phyloP scores from a whole-genome alignment of 257 asterid genomes.

The Forsythia viridissima region DNA sequence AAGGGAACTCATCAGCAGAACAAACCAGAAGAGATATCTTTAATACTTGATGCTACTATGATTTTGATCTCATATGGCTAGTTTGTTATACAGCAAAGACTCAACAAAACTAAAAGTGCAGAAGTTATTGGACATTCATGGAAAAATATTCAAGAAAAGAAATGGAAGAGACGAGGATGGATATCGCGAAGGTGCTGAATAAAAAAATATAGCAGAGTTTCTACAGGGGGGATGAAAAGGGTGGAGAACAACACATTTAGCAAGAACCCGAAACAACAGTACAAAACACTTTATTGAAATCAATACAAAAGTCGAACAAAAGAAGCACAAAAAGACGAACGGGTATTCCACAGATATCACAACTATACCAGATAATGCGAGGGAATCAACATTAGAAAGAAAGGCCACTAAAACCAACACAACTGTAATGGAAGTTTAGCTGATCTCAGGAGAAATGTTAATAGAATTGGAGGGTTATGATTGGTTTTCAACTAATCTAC shows the following conservation, averaged over 20 bases:
- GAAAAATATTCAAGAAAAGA: constrained; percentile 1
- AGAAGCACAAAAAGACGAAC: constrained; percentile 12
- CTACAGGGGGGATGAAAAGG: not conserved
- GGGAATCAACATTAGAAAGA: constrained; percentile 15
- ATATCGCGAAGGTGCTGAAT: constrained; percentile 10
- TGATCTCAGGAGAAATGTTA: not conserved
- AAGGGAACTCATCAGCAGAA: not conserved
- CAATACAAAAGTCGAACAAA: constrained; percentile 1
- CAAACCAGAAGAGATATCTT: constrained; percentile 10
- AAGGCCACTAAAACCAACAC: constrained; percentile 14
- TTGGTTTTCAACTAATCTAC: not conserved
- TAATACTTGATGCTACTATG: not conserved
- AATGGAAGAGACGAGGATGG: constrained; percentile 12
- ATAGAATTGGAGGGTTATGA: not conserved
- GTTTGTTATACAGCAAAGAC: constrained; percentile 13
- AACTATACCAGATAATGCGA: constrained; percentile 17
- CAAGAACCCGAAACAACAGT: constrained; percentile 15
- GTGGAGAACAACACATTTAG: constrained; percentile 10
- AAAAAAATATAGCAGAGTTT: constrained; percentile 12
- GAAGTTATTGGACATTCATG: constrained; percentile 5
- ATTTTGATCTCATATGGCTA: constrained; percentile 13
- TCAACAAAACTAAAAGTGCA: not conserved
- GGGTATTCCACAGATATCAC: constrained; percentile 1
- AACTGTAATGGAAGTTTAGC: constrained; percentile 5
- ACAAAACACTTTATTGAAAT: not conserved